phyloP scores from a whole-genome alignment of 176 grass and related monocot species.

The Oryza officinalis region DNA sequence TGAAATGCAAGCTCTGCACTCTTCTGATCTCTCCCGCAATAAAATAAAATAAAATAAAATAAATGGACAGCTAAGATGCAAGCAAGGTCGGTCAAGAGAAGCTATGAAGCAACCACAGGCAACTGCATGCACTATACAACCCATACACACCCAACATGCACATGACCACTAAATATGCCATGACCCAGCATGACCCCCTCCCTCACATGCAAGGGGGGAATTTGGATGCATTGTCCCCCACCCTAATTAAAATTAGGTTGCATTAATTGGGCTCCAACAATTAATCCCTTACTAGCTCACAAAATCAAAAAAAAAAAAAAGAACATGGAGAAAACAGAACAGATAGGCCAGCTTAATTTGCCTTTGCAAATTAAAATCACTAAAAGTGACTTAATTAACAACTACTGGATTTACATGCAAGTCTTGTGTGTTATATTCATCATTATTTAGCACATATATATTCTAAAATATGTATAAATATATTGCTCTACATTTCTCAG shows the following conservation, averaged over 20 bases:
- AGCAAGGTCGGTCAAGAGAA: background rate
- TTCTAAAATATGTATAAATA: background rate
- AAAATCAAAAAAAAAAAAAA: background rate
- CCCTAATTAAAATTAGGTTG: background rate
- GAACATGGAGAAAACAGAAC: background rate
- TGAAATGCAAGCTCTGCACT: background rate
- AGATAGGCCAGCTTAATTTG: background rate
- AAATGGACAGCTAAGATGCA: background rate
- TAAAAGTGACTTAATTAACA: background rate
- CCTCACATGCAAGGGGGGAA: constrained; percentile 31
- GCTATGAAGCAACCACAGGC: background rate
- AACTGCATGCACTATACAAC: background rate
- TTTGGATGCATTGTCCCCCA: background rate
- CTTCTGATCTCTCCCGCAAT: background rate
- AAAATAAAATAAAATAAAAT: background rate
- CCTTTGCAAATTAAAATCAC: background rate
- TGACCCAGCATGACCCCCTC: constrained; percentile 29
- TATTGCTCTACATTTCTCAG: background rate
- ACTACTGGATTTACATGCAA: background rate
- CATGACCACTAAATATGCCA: constrained; percentile 44
- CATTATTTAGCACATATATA: background rate
- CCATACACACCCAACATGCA: constrained; percentile 19
- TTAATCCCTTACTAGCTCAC: background rate
- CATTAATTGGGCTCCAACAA: background rate
- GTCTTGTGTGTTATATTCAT: background rate